phyloP scores from a whole-genome alignment of 129 eudicot genomes.

The Ambrosia artemisiifolia region DNA sequence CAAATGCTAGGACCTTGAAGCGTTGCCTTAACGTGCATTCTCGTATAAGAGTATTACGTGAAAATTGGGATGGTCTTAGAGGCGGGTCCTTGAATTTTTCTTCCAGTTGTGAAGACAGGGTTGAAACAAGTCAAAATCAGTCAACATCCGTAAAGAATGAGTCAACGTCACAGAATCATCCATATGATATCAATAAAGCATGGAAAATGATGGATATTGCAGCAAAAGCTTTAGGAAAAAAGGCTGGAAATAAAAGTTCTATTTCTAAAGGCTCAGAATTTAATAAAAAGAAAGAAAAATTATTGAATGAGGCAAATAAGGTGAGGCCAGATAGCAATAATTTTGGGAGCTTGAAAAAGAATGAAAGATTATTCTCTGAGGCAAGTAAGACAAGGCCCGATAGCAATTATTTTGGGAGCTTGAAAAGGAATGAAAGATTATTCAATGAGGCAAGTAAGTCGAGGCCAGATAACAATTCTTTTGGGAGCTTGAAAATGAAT shows the following conservation, averaged over 20 bases:
- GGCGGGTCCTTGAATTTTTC: slow-evolving; percentile 56
- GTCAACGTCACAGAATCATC: slow-evolving; percentile 13
- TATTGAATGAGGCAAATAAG: slow-evolving; percentile 20
- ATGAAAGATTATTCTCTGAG: slow-evolving; percentile 16
- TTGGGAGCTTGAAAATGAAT: slow-evolving; percentile 21
- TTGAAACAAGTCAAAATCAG: neutral
- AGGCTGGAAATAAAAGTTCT: slow-evolving; percentile 11
- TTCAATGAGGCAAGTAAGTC: slow-evolving; percentile 18
- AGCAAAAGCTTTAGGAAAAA: slow-evolving; percentile 51
- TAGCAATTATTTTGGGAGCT: slow-evolving; percentile 15
- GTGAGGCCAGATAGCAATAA: slow-evolving; percentile 17
- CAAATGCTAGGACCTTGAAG: slow-evolving; percentile 55
- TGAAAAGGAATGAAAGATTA: slow-evolving; percentile 13
- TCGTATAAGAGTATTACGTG: slow-evolving; percentile 66
- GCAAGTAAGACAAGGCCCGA: slow-evolving; percentile 24
- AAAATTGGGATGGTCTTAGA: slow-evolving; percentile 64
- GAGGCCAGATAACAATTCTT: slow-evolving; percentile 19
- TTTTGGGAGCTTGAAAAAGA: slow-evolving; percentile 19
- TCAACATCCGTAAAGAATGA: slow-evolving; percentile 21
- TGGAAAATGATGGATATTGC: slow-evolving; percentile 75
- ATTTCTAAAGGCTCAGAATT: slow-evolving; percentile 19
- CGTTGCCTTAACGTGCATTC: slow-evolving; percentile 58
- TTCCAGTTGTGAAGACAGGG: neutral
- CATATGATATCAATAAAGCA: slow-evolving; percentile 52
- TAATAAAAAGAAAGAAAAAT: slow-evolving; percentile 25